phyloP scores from a whole-genome alignment of 495 filamentous ascomycete genomes.

The Penicillium ochrochloron region DNA sequence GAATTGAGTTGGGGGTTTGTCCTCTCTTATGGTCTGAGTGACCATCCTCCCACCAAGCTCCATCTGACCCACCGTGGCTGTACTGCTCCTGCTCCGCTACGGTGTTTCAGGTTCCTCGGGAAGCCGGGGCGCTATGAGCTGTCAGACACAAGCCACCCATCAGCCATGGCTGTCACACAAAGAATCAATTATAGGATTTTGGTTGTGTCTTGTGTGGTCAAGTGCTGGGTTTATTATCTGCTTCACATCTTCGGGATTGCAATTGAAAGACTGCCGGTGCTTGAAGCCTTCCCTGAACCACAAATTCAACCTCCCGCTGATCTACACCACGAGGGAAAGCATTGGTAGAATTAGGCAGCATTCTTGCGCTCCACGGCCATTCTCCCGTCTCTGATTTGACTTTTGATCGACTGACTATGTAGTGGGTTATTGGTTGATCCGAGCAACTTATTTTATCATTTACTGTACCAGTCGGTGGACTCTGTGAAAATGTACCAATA shows the following conservation, averaged over 20 bases:
- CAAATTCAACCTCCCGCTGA: not conserved
- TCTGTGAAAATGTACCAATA: constrained; percentile 15
- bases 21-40: too few species aligned
- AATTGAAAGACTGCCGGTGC: not conserved
- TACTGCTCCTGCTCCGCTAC: not conserved
- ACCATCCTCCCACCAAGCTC: not conserved
- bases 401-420: not conserved
- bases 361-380: constrained; percentile 1
- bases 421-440: constrained; percentile 3
- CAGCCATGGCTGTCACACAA: not conserved
- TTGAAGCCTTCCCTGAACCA: not conserved
- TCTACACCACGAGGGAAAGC: not conserved
- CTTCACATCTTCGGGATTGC: too few species aligned
- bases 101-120: not conserved
- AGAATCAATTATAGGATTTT: not conserved
- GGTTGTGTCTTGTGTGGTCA: not conserved
- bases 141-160: constrained; percentile 3
- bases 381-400: not conserved
- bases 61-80: constrained; percentile 3
- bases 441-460: not conserved
- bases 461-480: too few species aligned
- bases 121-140: constrained; percentile 2
- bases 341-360: not conserved
- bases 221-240: not conserved
- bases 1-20: not conserved